These are phyloP conservation scores for Hypoxylon sp. DNA, from an alignment of 2,329 filamentous ascomycete species.

Conservation along the genomic window DNA sequence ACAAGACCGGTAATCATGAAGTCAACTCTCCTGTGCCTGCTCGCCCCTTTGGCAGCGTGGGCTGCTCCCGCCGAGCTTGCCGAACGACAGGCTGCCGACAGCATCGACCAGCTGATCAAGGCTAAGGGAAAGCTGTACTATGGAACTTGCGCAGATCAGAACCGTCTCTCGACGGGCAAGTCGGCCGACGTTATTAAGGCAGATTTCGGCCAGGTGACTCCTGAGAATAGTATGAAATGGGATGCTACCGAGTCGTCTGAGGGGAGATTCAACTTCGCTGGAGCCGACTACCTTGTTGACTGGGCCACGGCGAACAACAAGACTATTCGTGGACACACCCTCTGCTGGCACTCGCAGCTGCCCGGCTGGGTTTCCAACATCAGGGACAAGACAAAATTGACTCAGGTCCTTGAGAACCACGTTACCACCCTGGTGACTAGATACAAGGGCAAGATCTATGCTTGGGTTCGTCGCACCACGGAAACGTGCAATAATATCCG, in stretches of 20 bases:
- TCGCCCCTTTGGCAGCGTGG: conserved; percentile 55
- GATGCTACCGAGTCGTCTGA: conserved; percentile 62
- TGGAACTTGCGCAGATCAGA: conserved; percentile 71
- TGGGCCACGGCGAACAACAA: conserved; percentile 71
- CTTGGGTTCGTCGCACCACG: conserved; percentile 49
- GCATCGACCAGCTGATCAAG: conserved; percentile 71
- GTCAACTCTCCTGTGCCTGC: conserved; percentile 55
- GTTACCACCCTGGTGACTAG: conserved; percentile 69
- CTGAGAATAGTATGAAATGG: conserved; percentile 82
- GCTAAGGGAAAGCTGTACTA: conserved; percentile 77
- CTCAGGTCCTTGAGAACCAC: conserved; percentile 71
- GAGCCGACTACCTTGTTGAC: conserved; percentile 72
- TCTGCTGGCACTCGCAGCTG: conserved; percentile 75
- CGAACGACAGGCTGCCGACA: conserved; percentile 60
- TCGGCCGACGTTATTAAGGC: conserved; percentile 71
- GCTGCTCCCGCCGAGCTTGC: conserved; percentile 55
- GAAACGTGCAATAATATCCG: conserved; percentile 40
- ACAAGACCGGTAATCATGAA: conserved; percentile 50
- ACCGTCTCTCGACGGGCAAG: conserved; percentile 63
- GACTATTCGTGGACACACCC: conserved; percentile 75
- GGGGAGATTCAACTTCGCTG: conserved; percentile 68
- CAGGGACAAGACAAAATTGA: conserved; percentile 60
- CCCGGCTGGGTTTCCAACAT: conserved; percentile 70
- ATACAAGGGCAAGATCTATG: conserved; percentile 73
- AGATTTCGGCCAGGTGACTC: conserved; percentile 75